Percentiles rank a stretch among this genome's conserved stretches.
phyloP scores from a whole-genome alignment of 306 rosid species.

The Vicia villosa region DNA sequence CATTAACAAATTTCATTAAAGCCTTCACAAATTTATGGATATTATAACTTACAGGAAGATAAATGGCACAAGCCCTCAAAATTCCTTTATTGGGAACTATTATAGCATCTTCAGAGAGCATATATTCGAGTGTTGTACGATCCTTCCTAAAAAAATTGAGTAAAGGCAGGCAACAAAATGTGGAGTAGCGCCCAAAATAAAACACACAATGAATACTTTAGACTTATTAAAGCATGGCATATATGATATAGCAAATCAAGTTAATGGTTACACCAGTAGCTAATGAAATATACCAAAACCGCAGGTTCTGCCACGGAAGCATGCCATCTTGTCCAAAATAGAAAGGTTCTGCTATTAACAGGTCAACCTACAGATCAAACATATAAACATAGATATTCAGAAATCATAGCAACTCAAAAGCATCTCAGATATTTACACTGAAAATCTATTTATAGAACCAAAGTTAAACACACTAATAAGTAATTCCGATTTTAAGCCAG shows the following conservation, averaged over 20 bases:
- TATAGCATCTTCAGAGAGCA: slow-evolving; percentile 72
- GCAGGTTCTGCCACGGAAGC: slow-evolving; percentile 96
- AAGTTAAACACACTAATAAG: too few relatives aligned
- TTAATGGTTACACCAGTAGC: slow-evolving; percentile 29
- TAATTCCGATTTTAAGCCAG: too few relatives aligned
- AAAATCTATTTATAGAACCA: too few relatives aligned
- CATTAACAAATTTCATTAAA: too few relatives aligned
- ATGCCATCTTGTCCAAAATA: slow-evolving; percentile 70
- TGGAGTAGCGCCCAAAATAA: too few relatives aligned
- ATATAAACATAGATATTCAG: slow-evolving; percentile 20
- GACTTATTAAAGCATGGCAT: slow-evolving; percentile 24
- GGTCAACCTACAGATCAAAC: slow-evolving; percentile 61
- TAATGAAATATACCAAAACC: slow-evolving; percentile 68
- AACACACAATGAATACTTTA: slow-evolving; percentile 22
- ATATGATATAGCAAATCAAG: slow-evolving; percentile 12
- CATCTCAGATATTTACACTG: too few relatives aligned
- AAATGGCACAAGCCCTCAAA: slow-evolving; percentile 76
- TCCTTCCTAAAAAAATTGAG: slow-evolving; percentile 66
- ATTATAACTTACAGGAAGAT: slow-evolving; percentile 72
- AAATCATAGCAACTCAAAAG: slow-evolving; percentile 7
- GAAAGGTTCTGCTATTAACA: slow-evolving; percentile 87
- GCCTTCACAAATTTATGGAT: neutral
- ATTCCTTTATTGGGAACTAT: slow-evolving; percentile 77
- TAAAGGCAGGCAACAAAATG: slow-evolving; percentile 19
- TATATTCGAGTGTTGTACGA: slow-evolving; percentile 53